Evolutionary conservation across 331 rosid species (phyloP).

Genomic region (Ulmus americana): DNA sequence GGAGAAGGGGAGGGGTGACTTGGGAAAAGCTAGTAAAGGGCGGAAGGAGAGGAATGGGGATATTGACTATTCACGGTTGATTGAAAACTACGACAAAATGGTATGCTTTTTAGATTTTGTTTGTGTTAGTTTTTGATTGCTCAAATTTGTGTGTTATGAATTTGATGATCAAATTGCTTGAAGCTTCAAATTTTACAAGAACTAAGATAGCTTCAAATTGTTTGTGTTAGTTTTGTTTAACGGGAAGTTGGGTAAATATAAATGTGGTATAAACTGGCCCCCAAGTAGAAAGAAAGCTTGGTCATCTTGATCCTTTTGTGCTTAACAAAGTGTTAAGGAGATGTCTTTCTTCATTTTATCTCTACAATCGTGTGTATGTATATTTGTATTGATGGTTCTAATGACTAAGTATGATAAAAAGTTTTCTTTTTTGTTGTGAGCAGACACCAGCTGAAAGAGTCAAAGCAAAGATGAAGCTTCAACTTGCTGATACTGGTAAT

Average conservation of each 20-base stretch:
- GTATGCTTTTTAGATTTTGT: conserved; percentile 28
- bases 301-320: no score
- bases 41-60: conserved; percentile 38
- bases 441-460: conserved; percentile 84
- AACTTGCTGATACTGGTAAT: conserved; percentile 80
- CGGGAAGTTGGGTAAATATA: no score
- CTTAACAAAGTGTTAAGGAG: background rate
- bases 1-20: conserved; percentile 29
- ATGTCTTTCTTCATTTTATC: background rate
- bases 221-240: no score
- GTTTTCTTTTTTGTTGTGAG: conserved; percentile 22
- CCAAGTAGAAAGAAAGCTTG: no score
- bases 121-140: background rate
- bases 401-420: background rate
- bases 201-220: no score
- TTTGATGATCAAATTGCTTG: background rate
- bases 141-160: background rate
- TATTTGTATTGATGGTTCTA: background rate
- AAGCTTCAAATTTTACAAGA: no score
- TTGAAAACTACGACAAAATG: conserved; percentile 67
- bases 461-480: conserved; percentile 87
- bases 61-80: conserved; percentile 47
- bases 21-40: conserved; percentile 21
- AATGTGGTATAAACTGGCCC: no score
- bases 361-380: background rate